These are phyloP conservation scores for Entomortierella chlamydospora DNA, from an alignment of 192 early-diverging fungal species.

Conservation along the genomic window DNA sequence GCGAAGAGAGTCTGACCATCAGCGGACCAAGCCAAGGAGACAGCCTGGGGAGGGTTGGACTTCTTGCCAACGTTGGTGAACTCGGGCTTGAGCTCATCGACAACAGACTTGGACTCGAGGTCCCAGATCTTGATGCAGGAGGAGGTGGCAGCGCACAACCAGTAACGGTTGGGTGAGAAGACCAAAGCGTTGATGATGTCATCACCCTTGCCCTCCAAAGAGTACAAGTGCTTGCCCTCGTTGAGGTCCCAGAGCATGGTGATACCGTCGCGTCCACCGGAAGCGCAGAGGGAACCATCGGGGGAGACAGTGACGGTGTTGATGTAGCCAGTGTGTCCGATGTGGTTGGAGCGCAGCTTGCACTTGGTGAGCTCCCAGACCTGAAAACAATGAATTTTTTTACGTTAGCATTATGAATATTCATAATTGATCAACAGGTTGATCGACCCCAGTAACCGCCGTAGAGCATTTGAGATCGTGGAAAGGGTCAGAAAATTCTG, in stretches of 20 bases:
- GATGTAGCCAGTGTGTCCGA: conserved; percentile 98
- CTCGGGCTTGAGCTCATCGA: conserved; percentile 91
- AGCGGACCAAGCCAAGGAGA: conserved; percentile 98
- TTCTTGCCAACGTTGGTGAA: conserved; percentile 79
- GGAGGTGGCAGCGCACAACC: conserved; percentile 98
- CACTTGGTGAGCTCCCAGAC: conserved; percentile 99
- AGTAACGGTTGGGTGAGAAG: conserved; percentile 99
- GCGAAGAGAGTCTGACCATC: conserved; percentile 98
- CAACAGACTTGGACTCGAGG: conserved; percentile 96
- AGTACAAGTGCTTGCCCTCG: conserved; percentile 99
- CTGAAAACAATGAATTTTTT: conserved; percentile 57
- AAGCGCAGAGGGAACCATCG: conserved; percentile 99
- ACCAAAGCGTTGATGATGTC: conserved; percentile 96
- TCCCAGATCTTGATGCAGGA: conserved; percentile 99
- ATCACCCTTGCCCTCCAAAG: conserved; percentile 88
- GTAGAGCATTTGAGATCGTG: not conserved
- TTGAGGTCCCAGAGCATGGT: conserved; percentile 99
- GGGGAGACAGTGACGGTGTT: conserved; percentile 98
- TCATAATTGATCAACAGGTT: conserved; percentile 1
- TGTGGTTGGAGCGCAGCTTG: conserved; percentile 99
- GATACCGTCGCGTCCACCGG: conserved; percentile 98
- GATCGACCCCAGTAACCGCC: not conserved
- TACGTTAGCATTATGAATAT: not conserved
- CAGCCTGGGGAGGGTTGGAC: conserved; percentile 84
- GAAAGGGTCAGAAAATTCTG: conserved; percentile 53